Evolutionary conservation across 1,139 yeast species (phyloP), one percentile per base, ranked within the genome.

Genomic region (Casaregolazyma lundiana): DNA sequence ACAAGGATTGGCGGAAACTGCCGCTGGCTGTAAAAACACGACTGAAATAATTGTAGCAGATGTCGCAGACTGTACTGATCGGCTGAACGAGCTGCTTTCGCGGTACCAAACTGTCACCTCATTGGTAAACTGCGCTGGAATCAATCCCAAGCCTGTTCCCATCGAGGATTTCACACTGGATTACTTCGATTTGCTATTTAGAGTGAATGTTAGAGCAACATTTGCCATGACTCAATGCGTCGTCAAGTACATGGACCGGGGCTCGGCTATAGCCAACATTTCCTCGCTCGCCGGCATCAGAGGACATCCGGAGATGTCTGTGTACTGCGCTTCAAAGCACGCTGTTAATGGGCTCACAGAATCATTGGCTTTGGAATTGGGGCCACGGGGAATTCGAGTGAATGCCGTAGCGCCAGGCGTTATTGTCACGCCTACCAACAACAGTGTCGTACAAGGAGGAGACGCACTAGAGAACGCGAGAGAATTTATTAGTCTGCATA

Each of bases 401-500:
- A 89, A 89, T 63, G 79, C 85, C 61, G 76, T 89, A 53, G 96
- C 96, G 1, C 97, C 97, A 0, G 96, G 96, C 2, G 32, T 26
- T 11, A 26, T 26, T 26, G 32, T 26, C 13, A 26, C 32, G 15
- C 32, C 32, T 26, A 26, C 32, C 32, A 26, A 26, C 6, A 26
- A 26, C 15, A 26, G 32, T 11, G 32, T 26, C 15, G 13, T 26
- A 4, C 32, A 26, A 26, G 32, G 32, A 13, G 32, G 13, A 26
- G 16, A 26, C 11, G 32, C 32, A 2, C 32, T 26, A 15, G 32
- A 26, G 6, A 26, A 7, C 15, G 32, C 15, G 3, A 26, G 32
- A 26, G 13, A 26, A 26, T 26, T 15, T 11, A 26, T 26, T 26
- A 26, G 32, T 11, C 32, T 26, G 4, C 32, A 11, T 11, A 26